Percentiles rank a stretch among this genome's conserved stretches.
phyloP scores from a whole-genome alignment of 352 stramenopile genomes.

The Blastocystis sp. region DNA sequence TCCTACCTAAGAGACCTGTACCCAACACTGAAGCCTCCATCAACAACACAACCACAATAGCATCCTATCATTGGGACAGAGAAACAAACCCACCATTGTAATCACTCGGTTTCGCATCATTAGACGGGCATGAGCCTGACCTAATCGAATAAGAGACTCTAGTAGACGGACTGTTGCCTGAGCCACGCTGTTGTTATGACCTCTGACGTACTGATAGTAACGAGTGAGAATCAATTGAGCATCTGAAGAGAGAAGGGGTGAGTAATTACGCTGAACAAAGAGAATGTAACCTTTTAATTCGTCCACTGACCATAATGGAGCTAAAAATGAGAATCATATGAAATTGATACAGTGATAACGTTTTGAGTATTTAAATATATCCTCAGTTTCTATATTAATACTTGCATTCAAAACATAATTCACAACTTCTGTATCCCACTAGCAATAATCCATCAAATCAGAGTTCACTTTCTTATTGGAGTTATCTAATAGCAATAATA shows the following conservation, averaged over 20 bases:
- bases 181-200: conserved; percentile 69
- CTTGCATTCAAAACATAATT: conserved; percentile 78
- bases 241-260: background rate
- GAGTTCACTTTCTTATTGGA: conserved; percentile 36
- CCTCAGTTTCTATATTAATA: conserved; percentile 50
- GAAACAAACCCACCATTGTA: background rate
- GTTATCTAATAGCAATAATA: conserved; percentile 78
- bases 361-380: conserved; percentile 60
- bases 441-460: background rate
- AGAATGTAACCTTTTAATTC: conserved; percentile 82
- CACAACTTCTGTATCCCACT: conserved; percentile 78
- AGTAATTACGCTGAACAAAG: conserved; percentile 73
- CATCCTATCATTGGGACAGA: background rate
- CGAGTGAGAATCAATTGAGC: conserved; percentile 40
- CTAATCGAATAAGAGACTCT: conserved; percentile 71
- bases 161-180: conserved; percentile 71
- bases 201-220: conserved; percentile 67
- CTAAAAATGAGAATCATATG: background rate
- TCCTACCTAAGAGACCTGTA: conserved; percentile 31
- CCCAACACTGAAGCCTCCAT: conserved; percentile 65
- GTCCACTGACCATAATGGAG: conserved; percentile 74
- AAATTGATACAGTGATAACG: conserved; percentile 5
- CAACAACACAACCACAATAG: conserved; percentile 39
- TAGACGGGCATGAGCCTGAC: conserved; percentile 71
- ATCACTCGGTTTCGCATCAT: conserved; percentile 68